A percentile compares a stretch with the other conserved stretches of the same genome.
Evolutionary conservation across 345 rosid species (phyloP).

Genomic region (Mallotus nudiflorus): DNA sequence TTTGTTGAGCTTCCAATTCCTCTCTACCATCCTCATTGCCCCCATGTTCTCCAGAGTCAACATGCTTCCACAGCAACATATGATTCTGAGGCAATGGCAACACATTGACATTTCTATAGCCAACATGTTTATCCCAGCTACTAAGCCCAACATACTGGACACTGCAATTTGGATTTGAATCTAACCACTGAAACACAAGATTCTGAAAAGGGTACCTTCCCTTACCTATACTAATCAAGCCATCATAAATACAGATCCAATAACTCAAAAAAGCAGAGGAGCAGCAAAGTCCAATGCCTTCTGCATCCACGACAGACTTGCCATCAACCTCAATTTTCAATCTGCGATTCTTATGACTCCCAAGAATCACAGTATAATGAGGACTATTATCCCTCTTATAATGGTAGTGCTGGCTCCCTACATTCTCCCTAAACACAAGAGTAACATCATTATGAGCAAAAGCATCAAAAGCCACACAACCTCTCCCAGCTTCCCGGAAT

Average conservation of each 20-base stretch:
- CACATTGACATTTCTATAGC: constrained; percentile 88
- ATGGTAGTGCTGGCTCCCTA: constrained; percentile 89
- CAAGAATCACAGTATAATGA: constrained; percentile 93
- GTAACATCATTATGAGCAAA: constrained; percentile 95
- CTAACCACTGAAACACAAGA: constrained; percentile 85
- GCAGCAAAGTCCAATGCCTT: constrained; percentile 71
- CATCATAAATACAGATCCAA: constrained; percentile 94
- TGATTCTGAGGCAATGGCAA: constrained; percentile 79
- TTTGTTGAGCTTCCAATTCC: constrained; percentile 43
- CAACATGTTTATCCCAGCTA: constrained; percentile 98
- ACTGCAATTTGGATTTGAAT: constrained; percentile 75
- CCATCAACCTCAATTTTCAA: constrained; percentile 94
- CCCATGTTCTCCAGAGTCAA: constrained; percentile 52
- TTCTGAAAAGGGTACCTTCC: constrained; percentile 98
- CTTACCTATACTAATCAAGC: constrained; percentile 80
- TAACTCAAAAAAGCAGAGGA: constrained; percentile 83
- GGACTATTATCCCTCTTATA: constrained; percentile 88
- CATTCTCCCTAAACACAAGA: constrained; percentile 90
- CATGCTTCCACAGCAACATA: constrained; percentile 84
- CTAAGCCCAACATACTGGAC: constrained; percentile 86
- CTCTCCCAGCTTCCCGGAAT: constrained; percentile 89
- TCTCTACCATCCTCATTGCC: constrained; percentile 49
- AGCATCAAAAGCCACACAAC: constrained; percentile 95
- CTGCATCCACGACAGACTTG: constrained; percentile 74
- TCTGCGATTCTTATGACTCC: constrained; percentile 86